Percentiles rank a stretch among this genome's conserved stretches.
phyloP scores from a whole-genome alignment of 768 basidiomycete genomes.

The Mrakia blollopis region DNA sequence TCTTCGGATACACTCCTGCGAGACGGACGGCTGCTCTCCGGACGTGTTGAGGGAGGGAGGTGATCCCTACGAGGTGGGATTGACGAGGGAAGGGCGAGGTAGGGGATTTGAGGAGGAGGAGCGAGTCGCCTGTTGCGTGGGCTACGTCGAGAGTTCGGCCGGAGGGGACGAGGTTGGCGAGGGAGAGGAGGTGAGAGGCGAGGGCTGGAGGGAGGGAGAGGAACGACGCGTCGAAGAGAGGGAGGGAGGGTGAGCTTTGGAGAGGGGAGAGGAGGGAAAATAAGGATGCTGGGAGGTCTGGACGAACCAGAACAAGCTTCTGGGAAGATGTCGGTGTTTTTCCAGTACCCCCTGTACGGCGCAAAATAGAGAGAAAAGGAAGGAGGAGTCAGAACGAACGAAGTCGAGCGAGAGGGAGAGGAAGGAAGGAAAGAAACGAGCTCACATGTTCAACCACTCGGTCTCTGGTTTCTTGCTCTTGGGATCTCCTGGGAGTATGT shows the following conservation, averaged over 20 bases:
- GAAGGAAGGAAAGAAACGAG: neutral
- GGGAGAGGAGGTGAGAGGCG: slow-evolving; percentile 52
- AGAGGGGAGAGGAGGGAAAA: neutral
- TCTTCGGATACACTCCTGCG: slow-evolving; percentile 1
- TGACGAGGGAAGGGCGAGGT: slow-evolving; percentile 50
- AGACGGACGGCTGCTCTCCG: slow-evolving; percentile 49
- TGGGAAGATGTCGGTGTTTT: slow-evolving; percentile 55
- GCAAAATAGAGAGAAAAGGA: neutral
- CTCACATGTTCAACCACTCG: slow-evolving; percentile 65
- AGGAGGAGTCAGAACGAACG: neutral
- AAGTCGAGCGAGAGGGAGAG: neutral
- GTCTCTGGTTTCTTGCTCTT: slow-evolving; percentile 46
- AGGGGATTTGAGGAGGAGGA: slow-evolving; percentile 42
- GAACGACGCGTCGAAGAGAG: slow-evolving; percentile 18
- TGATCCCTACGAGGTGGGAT: slow-evolving; percentile 55
- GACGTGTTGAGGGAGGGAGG: slow-evolving; percentile 53
- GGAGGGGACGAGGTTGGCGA: slow-evolving; percentile 47
- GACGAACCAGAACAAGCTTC: slow-evolving; percentile 57
- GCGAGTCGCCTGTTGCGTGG: slow-evolving; percentile 63
- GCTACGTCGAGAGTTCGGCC: slow-evolving; percentile 62
- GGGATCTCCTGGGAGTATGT: slow-evolving; percentile 41
- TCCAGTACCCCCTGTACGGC: slow-evolving; percentile 28
- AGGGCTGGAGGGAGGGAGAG: slow-evolving; percentile 47
- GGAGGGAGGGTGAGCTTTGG: slow-evolving; percentile 25
- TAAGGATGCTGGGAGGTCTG: too few relatives aligned